Base-by-base conservation (phyloP, 2,329 filamentous ascomycete species). In the Chrysoporthe cubensis region DNA sequence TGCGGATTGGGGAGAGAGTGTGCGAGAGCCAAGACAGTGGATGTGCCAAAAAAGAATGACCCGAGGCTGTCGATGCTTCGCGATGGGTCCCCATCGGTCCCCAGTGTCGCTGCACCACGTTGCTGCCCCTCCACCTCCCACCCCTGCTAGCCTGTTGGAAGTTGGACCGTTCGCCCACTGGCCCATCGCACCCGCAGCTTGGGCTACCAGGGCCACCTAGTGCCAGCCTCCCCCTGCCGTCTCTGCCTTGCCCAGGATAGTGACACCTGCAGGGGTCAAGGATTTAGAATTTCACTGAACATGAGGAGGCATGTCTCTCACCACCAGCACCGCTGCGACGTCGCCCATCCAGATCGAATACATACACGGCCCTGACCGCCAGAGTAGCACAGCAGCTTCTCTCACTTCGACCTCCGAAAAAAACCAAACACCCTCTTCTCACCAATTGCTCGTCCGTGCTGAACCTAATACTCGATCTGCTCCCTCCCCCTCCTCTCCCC, bases 41-140 rank as follows among this genome's bases (percentile, higher is more conserved):
- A 52, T 18, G 21, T 42, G 48, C 48, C 21, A 44, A 13, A 64
- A 34, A 14, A 21, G 32, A 56, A 16, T 34, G 48, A 64, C 43
- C 42, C 37, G 34, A 64, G 62, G 62, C 62, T 64, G 62, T 64
- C 50, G 62, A 64, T 50, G 54, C 16, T 57, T 64, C 62, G 50
- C 43, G 50, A 44, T 26, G 13, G 16, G 42, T 44, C 21, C 8
- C 18, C 26, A 32, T 57, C 46, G 44, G 54, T 26, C 58, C 40
- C 62, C 62, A 65, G 52, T 58, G 32, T 34, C 43, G 40, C 48
- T 44, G 32, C 42, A 60, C 63, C 56, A 65, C 63, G 63, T 65
- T 59, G 63, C 44, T 56, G 54, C 46, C 62, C 62, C 62, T 65
- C 62, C 54, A 65, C 43, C 59, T 61, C 43, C 26, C 21, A 46